phyloP scores from a whole-genome alignment of 2,329 filamentous ascomycete species.

The Aureobasidium melanogenum region DNA sequence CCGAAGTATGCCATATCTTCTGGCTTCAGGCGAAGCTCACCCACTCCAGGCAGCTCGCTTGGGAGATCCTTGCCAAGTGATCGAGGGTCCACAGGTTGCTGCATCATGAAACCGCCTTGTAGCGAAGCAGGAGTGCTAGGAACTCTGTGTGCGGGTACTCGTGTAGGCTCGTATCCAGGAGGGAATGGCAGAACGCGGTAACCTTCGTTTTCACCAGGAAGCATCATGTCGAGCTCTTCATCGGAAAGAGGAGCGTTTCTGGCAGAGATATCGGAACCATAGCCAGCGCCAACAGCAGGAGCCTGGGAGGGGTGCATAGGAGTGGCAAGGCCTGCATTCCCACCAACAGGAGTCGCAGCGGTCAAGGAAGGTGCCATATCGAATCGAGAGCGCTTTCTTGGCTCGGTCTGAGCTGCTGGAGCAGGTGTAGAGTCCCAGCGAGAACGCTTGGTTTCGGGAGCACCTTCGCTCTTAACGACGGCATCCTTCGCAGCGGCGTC shows the following conservation, averaged over 20 bases:
- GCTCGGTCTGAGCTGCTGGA: slow-evolving; percentile 39
- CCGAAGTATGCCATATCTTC: slow-evolving; percentile 99
- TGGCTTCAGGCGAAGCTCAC: slow-evolving; percentile 92
- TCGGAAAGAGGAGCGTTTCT: slow-evolving; percentile 81
- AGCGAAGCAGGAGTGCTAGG: slow-evolving; percentile 57
- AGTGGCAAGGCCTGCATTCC: slow-evolving; percentile 57
- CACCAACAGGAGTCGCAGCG: slow-evolving; percentile 64
- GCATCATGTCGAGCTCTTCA: slow-evolving; percentile 85
- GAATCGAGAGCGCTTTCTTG: slow-evolving; percentile 79
- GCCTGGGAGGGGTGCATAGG: slow-evolving; percentile 64
- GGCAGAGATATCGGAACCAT: slow-evolving; percentile 71
- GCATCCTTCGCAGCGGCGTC: slow-evolving; percentile 27
- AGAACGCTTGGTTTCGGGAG: slow-evolving; percentile 52
- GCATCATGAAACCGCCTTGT: slow-evolving; percentile 88
- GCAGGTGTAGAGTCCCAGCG: slow-evolving; percentile 80
- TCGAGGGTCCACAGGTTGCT: slow-evolving; percentile 79
- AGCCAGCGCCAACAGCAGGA: slow-evolving; percentile 39
- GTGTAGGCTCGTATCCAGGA: slow-evolving; percentile 80
- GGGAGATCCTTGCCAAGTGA: slow-evolving; percentile 83
- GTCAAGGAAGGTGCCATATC: slow-evolving; percentile 67
- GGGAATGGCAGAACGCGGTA: slow-evolving; percentile 89
- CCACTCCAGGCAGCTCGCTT: slow-evolving; percentile 91
- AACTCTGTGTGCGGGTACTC: slow-evolving; percentile 65
- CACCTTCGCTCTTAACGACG: slow-evolving; percentile 28
- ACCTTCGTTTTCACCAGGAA: slow-evolving; percentile 65